phyloP scores from a whole-genome alignment of 441 rosid species.

The Raphanus hybrid region DNA sequence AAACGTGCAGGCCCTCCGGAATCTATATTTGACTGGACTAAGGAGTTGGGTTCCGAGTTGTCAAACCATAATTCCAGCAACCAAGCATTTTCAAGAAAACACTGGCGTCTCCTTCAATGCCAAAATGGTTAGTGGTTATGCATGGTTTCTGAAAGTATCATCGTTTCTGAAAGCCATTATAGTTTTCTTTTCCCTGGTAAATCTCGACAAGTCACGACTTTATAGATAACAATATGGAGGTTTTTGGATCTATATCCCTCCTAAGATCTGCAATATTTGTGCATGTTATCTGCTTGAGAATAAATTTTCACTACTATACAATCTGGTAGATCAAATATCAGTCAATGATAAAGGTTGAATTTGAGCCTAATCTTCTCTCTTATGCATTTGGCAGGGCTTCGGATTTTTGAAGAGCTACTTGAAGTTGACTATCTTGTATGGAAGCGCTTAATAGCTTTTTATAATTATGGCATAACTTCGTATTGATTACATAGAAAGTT shows the following conservation, averaged over 20 bases:
- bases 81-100: slow-evolving; percentile 97
- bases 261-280: background rate
- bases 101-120: slow-evolving; percentile 99
- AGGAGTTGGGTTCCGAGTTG: slow-evolving; percentile 77
- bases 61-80: slow-evolving; percentile 75
- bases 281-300: slow-evolving; percentile 1
- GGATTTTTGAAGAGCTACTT: slow-evolving; percentile 99
- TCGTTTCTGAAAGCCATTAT: slow-evolving; percentile 19
- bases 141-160: slow-evolving; percentile 13
- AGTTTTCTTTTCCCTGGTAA: background rate
- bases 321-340: background rate
- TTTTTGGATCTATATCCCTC: background rate
- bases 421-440: slow-evolving; percentile 99
- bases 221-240: too few species aligned
- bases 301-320: background rate
- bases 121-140: slow-evolving; percentile 77
- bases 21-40: slow-evolving; percentile 88
- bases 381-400: slow-evolving; percentile 73
- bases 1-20: slow-evolving; percentile 85
- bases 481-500: slow-evolving; percentile 30
- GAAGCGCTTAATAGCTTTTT: slow-evolving; percentile 30
- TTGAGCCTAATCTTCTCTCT: slow-evolving; percentile 16
- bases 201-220: background rate
- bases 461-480: slow-evolving; percentile 27
- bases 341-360: slow-evolving; percentile 13